Percentiles rank a stretch among this genome's conserved stretches.
Evolutionary conservation across 805 yeast genomes (phyloP).

Genomic region (Torulaspora quercuum): DNA sequence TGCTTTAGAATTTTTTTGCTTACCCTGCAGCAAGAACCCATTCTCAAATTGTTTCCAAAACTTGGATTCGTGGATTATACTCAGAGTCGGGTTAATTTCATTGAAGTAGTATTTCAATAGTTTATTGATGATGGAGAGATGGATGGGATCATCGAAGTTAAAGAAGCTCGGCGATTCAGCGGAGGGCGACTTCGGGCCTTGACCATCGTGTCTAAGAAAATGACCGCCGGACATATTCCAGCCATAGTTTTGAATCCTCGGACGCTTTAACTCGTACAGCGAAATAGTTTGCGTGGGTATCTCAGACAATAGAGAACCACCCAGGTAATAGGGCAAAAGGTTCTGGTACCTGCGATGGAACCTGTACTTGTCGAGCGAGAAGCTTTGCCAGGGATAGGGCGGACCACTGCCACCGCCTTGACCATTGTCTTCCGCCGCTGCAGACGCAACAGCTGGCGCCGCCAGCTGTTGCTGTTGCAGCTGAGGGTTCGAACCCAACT

Average conservation of each 20-base stretch:
- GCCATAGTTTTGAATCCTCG: conserved; percentile 58
- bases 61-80: conserved; percentile 51
- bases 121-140: conserved; percentile 32
- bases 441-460: background rate
- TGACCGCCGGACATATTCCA: conserved; percentile 64
- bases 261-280: conserved; percentile 39
- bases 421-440: background rate
- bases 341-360: conserved; percentile 47
- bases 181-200: conserved; percentile 28
- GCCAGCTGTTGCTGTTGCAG: conserved; percentile 1
- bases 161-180: conserved; percentile 20
- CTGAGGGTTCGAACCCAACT: conserved; percentile 5
- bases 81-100: conserved; percentile 51
- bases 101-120: conserved; percentile 40
- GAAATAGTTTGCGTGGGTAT: conserved; percentile 38
- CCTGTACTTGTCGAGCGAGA: conserved; percentile 44
- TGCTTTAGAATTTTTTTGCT: conserved; percentile 35
- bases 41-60: conserved; percentile 48
- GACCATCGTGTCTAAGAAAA: conserved; percentile 40
- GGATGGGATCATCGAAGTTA: conserved; percentile 21
- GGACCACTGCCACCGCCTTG: background rate
- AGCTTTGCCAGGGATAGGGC: conserved; percentile 32
- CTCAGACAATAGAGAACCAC: conserved; percentile 34
- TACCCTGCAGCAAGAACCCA: conserved; percentile 24
- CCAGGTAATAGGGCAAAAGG: conserved; percentile 41